Evolutionary conservation across 2,329 filamentous ascomycete species (phyloP), one percentile per base, ranked within the genome.

Genomic region (Cladosporium sp.): DNA sequence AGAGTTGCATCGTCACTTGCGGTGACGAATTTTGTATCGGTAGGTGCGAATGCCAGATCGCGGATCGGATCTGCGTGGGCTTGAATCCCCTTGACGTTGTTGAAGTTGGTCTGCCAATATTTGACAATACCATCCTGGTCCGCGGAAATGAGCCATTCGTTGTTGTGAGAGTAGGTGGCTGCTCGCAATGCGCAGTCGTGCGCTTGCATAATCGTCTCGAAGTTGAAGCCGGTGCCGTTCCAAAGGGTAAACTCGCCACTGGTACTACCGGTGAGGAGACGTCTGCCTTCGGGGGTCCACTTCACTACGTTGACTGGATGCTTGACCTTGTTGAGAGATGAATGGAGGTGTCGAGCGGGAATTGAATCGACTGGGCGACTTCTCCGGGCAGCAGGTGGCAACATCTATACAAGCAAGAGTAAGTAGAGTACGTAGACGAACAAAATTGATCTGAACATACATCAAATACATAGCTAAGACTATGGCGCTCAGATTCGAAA

Each of bases 201-300:
- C 33, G 92, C 92, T 68, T 95, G 91, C 87, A 96, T 96, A 22
- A 98, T 96, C 3, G 93, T 97, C 72, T 98, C 93, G 62, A 98
- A 98, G 69, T 98, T 97, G 79, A 98, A 98, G 19, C 90, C 92
- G 38, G 92, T 97, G 55, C 93, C 93, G 67, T 98, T 98, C 93
- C 93, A 98, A 3, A 98, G 72, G 33, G 94, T 98, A 63, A 98
- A 98, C 67, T 98, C 93, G 63, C 93, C 93, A 67, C 92, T 97
- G 58, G 90, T 95, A 0, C 91, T 95, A 18, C 90, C 93, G 0
- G 93, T 97, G 65, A 98, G 78, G 50, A 98, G 74, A 58, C 93
- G 79, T 54, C 93, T 84, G 22, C 93, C 93, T 69, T 98, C 93
- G 6, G 93, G 93, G 13, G 94, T 98, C 93, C 93, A 98, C 67